Percentiles rank a stretch among this genome's conserved stretches.
These are phyloP conservation scores for Ochromonadaceae sp. DNA, from an alignment of 352 stramenopile species.

Conservation along the genomic window DNA sequence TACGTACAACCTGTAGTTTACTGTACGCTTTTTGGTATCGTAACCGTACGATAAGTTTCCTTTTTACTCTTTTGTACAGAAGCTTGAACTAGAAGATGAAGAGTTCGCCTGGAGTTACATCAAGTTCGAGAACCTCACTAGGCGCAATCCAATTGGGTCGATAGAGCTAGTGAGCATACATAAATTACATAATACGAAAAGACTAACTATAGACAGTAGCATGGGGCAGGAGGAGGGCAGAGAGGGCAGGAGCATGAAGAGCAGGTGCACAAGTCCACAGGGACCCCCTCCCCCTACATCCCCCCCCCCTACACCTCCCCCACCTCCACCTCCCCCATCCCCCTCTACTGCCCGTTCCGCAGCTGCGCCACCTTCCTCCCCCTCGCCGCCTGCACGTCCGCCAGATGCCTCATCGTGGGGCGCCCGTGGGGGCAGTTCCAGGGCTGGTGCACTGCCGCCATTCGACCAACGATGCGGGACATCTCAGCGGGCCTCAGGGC, in stretches of 20 bases:
- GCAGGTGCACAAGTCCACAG: background rate
- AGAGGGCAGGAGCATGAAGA: background rate
- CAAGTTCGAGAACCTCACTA: background rate
- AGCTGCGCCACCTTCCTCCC: background rate
- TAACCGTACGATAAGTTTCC: background rate
- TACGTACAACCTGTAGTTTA: no score
- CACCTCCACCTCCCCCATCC: no score
- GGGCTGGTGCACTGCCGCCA: conserved; percentile 69
- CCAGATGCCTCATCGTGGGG: conserved; percentile 54
- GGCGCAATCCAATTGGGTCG: background rate
- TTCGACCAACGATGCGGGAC: conserved; percentile 67
- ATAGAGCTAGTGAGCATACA: background rate
- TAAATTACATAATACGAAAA: background rate
- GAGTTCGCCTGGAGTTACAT: no score
- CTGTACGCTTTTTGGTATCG: background rate
- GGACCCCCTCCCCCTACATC: background rate
- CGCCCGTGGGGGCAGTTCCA: conserved; percentile 86
- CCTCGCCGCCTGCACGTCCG: conserved; percentile 24
- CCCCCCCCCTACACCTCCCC: background rate
- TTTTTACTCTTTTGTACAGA: background rate
- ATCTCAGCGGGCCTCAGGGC: conserved; percentile 72
- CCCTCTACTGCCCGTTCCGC: background rate
- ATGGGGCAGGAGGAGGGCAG: background rate
- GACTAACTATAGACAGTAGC: background rate
- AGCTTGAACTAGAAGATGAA: no score